Percentiles rank a stretch among this genome's conserved stretches.
These are phyloP conservation scores for Tothia fuscella DNA, from an alignment of 2,329 filamentous ascomycete genomes.

Conservation along the genomic window DNA sequence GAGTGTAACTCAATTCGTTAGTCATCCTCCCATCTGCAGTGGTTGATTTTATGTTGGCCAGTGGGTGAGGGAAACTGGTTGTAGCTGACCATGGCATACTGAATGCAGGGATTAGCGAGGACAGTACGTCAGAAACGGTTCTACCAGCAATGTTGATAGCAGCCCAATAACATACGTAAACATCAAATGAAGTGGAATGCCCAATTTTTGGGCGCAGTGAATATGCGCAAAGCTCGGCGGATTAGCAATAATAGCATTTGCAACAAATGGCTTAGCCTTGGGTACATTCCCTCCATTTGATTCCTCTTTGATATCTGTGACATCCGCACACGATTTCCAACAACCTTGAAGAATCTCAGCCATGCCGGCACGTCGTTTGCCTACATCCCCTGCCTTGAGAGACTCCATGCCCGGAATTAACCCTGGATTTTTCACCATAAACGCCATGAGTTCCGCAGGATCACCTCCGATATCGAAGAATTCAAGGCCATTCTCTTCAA, in stretches of 20 bases:
- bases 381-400: conserved; percentile 18
- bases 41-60: conserved; percentile 82
- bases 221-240: conserved; percentile 51
- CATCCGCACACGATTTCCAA: conserved; percentile 19
- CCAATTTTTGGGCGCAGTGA: conserved; percentile 85
- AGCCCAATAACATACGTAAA: too few relatives aligned
- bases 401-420: conserved; percentile 18
- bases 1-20: conserved; percentile 78
- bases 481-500: conserved; percentile 58
- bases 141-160: too few relatives aligned
- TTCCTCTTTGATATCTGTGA: conserved; percentile 12
- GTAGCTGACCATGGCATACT: conserved; percentile 99
- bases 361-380: conserved; percentile 14
- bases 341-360: conserved; percentile 18
- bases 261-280: conserved; percentile 30
- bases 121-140: too few relatives aligned
- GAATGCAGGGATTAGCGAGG: too few relatives aligned
- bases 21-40: conserved; percentile 71
- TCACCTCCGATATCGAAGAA: conserved; percentile 70
- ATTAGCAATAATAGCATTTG: conserved; percentile 43
- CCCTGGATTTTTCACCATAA: conserved; percentile 23
- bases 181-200: conserved; percentile 71
- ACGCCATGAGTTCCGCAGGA: conserved; percentile 56
- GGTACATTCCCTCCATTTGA: not conserved
- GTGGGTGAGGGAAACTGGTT: conserved; percentile 88